Evolutionary conservation across 192 early-diverging fungal species (phyloP).

Genomic region (Coemansia sp.): DNA sequence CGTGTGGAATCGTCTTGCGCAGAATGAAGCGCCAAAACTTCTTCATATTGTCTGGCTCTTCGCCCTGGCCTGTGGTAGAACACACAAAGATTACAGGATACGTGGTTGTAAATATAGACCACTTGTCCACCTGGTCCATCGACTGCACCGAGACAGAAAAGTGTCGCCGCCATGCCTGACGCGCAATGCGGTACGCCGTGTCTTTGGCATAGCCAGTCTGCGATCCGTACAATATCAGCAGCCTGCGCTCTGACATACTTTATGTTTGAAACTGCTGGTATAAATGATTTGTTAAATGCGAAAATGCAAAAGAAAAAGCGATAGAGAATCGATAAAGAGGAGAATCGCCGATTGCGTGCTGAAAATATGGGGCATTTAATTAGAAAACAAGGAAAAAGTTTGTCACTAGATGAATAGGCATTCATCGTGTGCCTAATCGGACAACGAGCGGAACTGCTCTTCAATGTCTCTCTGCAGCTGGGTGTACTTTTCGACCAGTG

Average conservation of each 20-base stretch:
- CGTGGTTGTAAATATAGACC: conserved; percentile 16
- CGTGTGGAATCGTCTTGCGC: conserved; percentile 69
- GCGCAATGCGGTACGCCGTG: conserved; percentile 75
- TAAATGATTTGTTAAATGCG: background rate
- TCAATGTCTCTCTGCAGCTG: conserved; percentile 95
- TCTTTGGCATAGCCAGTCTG: conserved; percentile 94
- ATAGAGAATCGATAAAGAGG: background rate
- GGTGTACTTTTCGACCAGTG: conserved; percentile 82
- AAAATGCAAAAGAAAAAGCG: background rate
- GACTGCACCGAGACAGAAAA: conserved; percentile 62
- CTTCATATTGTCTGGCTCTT: conserved; percentile 90
- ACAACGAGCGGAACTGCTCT: conserved; percentile 82
- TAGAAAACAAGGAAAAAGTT: conserved; percentile 8
- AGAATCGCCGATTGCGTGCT: background rate
- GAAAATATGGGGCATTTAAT: background rate
- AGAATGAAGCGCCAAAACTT: conserved; percentile 89
- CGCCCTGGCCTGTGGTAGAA: conserved; percentile 93
- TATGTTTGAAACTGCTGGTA: background rate
- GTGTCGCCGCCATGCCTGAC: conserved; percentile 76
- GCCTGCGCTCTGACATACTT: conserved; percentile 18
- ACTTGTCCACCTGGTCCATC: conserved; percentile 77
- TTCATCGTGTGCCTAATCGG: conserved; percentile 53
- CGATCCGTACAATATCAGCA: conserved; percentile 85
- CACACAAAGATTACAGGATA: conserved; percentile 71
- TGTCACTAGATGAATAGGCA: background rate